These are phyloP conservation scores for Pleurotus cornucopiae DNA, from an alignment of 768 basidiomycete species.

Conservation along the genomic window DNA sequence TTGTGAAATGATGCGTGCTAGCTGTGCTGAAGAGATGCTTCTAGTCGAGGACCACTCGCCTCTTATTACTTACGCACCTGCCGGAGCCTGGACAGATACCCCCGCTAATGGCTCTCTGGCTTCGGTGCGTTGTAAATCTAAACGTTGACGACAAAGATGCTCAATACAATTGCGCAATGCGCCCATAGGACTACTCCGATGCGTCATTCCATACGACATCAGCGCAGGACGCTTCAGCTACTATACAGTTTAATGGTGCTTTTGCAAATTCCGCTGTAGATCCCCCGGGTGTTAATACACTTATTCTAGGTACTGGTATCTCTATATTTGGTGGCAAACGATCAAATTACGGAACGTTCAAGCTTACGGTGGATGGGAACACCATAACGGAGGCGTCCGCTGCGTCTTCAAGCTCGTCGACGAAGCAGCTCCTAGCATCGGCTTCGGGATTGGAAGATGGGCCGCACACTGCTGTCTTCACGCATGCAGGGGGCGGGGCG, in stretches of 20 bases:
- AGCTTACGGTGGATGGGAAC: conserved; percentile 40
- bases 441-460: conserved; percentile 38
- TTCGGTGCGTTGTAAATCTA: conserved; percentile 23
- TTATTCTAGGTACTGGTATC: conserved; percentile 41
- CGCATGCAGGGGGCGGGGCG: conserved; percentile 33
- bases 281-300: background rate
- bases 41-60: conserved; percentile 59
- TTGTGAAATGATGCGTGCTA: too few relatives aligned
- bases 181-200: conserved; percentile 37
- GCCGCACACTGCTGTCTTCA: conserved; percentile 42
- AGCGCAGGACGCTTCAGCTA: conserved; percentile 42
- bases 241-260: conserved; percentile 46
- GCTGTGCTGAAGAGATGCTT: background rate
- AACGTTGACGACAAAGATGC: background rate
- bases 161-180: background rate
- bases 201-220: conserved; percentile 40
- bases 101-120: conserved; percentile 34
- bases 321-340: conserved; percentile 44
- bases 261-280: background rate
- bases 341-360: conserved; percentile 43
- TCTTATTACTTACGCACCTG: conserved; percentile 45
- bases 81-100: conserved; percentile 46
- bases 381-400: conserved; percentile 30
- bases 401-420: conserved; percentile 18
- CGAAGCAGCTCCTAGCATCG: conserved; percentile 39